Evolutionary conservation across 345 rosid species (phyloP).

Genomic region (Lepidium sativum): DNA sequence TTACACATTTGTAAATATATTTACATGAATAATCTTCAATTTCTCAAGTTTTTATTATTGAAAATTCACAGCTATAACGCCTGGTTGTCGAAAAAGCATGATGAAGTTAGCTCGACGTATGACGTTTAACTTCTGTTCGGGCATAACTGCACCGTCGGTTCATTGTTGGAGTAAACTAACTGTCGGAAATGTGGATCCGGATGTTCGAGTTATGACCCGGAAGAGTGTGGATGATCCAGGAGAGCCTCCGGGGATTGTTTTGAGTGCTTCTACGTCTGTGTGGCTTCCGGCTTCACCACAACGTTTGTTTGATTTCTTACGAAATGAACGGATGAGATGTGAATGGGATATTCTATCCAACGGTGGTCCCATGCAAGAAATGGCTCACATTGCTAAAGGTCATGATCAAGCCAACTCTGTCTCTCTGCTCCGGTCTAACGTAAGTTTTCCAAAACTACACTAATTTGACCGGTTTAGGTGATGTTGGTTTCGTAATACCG

Average conservation of each 20-base stretch:
- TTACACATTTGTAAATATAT: neutral
- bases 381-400: slow-evolving; percentile 56
- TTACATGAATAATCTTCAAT: neutral
- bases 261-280: slow-evolving; percentile 62
- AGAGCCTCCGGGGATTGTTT: slow-evolving; percentile 53
- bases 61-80: slow-evolving; percentile 31
- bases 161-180: slow-evolving; percentile 49
- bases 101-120: slow-evolving; percentile 58
- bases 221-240: slow-evolving; percentile 54
- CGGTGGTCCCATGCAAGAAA: slow-evolving; percentile 58
- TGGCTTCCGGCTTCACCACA: slow-evolving; percentile 56
- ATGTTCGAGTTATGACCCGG: slow-evolving; percentile 54
- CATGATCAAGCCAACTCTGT: slow-evolving; percentile 59
- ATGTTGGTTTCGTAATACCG: neutral
- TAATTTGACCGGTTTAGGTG: neutral
- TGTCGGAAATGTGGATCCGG: slow-evolving; percentile 44
- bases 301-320: slow-evolving; percentile 47
- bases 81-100: slow-evolving; percentile 51
- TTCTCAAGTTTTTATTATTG: neutral
- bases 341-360: slow-evolving; percentile 65
- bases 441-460: slow-evolving; percentile 4
- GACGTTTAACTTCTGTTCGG: slow-evolving; percentile 53
- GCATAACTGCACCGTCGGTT: slow-evolving; percentile 44
- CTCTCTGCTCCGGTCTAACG: slow-evolving; percentile 50
- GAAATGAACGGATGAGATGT: slow-evolving; percentile 45